These are phyloP conservation scores for Salvia miltiorrhiza DNA, from an alignment of 257 asterid species.

Conservation along the genomic window DNA sequence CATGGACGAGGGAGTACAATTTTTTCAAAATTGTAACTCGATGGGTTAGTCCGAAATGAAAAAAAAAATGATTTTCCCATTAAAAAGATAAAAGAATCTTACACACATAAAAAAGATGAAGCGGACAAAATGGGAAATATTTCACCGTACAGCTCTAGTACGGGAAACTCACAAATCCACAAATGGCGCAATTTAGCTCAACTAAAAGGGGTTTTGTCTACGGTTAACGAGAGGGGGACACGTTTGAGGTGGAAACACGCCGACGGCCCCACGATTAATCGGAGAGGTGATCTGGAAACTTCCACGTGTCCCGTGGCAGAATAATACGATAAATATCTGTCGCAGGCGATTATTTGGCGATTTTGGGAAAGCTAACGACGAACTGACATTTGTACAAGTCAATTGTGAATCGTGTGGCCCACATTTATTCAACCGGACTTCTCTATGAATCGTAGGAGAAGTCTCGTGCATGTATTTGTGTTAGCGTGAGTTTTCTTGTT, in stretches of 20 bases:
- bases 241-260: background rate
- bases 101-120: background rate
- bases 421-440: background rate
- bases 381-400: background rate
- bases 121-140: background rate
- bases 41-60: too few species aligned
- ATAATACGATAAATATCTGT: background rate
- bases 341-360: background rate
- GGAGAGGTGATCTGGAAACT: background rate
- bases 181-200: constrained; percentile 14
- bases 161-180: background rate
- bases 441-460: background rate
- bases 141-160: constrained; percentile 8
- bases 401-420: background rate
- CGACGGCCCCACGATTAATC: background rate
- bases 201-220: background rate
- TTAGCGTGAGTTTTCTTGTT: too few species aligned
- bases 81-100: background rate
- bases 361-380: background rate
- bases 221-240: background rate
- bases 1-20: too few species aligned
- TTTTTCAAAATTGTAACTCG: too few species aligned
- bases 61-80: background rate
- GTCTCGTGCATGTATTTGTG: too few species aligned
- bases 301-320: constrained; percentile 3